Evolutionary conservation across 306 rosid genomes (phyloP).

Genomic region (Lotus japonicus): DNA sequence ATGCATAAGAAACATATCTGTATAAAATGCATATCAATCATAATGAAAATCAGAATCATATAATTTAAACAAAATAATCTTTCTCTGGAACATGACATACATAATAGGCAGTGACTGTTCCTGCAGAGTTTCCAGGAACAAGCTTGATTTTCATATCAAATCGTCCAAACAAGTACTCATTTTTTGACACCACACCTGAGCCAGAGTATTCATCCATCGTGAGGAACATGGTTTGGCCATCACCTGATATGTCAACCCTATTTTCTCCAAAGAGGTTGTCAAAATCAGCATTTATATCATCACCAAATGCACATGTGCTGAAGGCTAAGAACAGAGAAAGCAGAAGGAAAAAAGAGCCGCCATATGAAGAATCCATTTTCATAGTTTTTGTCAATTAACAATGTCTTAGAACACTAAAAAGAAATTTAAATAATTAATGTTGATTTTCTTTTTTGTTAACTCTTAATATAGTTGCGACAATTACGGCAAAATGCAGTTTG

Average conservation of each 20-base stretch:
- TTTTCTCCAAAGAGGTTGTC: slow-evolving; percentile 39
- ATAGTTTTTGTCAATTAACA: background rate
- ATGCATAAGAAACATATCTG: background rate
- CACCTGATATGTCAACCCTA: slow-evolving; percentile 19
- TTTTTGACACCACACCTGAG: slow-evolving; percentile 29
- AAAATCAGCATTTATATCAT: slow-evolving; percentile 22
- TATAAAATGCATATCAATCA: too few species aligned
- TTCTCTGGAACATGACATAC: slow-evolving; percentile 14
- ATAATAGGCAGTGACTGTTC: slow-evolving; percentile 44
- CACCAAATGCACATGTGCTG: slow-evolving; percentile 5
- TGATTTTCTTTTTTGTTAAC: background rate
- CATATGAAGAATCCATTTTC: slow-evolving; percentile 18
- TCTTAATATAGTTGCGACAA: background rate
- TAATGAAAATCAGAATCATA: background rate
- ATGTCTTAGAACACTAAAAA: background rate
- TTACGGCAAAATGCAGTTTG: background rate
- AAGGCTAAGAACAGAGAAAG: background rate
- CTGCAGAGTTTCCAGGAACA: slow-evolving; percentile 42
- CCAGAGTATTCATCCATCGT: slow-evolving; percentile 35
- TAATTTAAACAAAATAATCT: background rate
- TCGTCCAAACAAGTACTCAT: slow-evolving; percentile 38
- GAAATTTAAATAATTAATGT: background rate
- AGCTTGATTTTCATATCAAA: slow-evolving; percentile 41
- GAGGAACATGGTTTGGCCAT: slow-evolving; percentile 31
- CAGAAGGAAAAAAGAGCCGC: background rate